Base-by-base conservation (phyloP, 2,329 filamentous ascomycete genomes). In the Atkinsonella hypoxylon region DNA sequence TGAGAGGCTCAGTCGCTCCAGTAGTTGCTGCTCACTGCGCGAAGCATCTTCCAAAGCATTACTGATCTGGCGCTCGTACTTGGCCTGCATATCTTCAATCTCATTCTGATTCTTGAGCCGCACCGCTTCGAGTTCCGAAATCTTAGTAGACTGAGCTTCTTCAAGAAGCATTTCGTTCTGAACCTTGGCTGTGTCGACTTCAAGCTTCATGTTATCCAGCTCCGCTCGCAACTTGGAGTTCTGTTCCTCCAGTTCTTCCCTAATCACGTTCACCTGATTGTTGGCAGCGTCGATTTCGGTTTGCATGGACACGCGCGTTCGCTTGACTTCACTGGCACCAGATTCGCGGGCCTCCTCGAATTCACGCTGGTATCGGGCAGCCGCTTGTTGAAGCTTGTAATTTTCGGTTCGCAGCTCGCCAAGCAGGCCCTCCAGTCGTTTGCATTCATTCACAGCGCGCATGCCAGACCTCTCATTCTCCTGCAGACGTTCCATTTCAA, bases 101-200 rank as follows among this genome's bases (percentile, higher is more conserved):
- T 82, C 79, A 56, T 83, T 81, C 57, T 82, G 77, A 59, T 87
- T 81, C 61, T 79, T 83, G 49, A 72, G 73, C 32, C 63, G 62
- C 30, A 79, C 65, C 53, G 75, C 72, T 18, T 73, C 70, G 30
- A 81, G 61, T 26, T 74, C 69, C 1, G 76, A 71, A 49, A 78
- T 75, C 67, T 85, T 87, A 15, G 78, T 81, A 53, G 81, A 79
- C 53, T 87, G 79, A 20, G 85, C 84, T 57, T 93, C 88, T 64
- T 95, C 87, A 11, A 95, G 75, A 49, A 93, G 76, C 72, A 93
- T 85, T 62, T 95, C 89, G 58, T 87, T 83, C 59, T 85, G 85
- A 18, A 84, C 88, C 63, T 85, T 89, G 51, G 82, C 77, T 3
- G 86, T 89, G 60, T 95, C 88, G 10, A 83, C 79, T 55, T 95